Base-by-base conservation (phyloP, 768 basidiomycete genomes). In the Termitomyces sp. region DNA sequence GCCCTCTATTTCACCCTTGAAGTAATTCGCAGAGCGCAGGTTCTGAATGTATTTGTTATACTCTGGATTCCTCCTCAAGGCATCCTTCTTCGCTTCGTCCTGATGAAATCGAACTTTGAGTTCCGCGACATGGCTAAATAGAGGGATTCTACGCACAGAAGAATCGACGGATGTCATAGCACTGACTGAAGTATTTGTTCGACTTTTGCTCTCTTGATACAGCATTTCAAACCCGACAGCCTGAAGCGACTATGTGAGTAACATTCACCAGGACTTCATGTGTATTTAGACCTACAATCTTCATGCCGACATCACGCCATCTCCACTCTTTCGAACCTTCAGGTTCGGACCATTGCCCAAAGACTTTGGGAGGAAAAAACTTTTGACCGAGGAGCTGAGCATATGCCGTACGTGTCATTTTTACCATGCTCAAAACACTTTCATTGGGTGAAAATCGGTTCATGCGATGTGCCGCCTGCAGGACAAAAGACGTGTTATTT, bases 181-280 rank as follows among this genome's bases (percentile, higher is more conserved):
- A 43, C 66, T 61, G 48, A 68, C 73, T 19, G 72, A 60, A 11
- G 61, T 66, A 40, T 77, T 76, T 55, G 73, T 71, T 41, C 82
- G 81, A 46, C 79, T 74, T 69, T 89, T 87, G 57, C 82, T 88
- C 67, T 94, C 94, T 67, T 90, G 86, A 67, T 90, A 98, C 40
- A 97, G 79, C 80, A 98, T 99, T 74, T 99, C 97, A 59, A 98
- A 98, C 1, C 97, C 97, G 60, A 92, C 92, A 2, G 94, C 86
- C 88, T 95, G 65, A 2, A 8, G 44, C 10, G 23, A 28, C 46
- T 28, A 52, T 52, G 53, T 58, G 47, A 46, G n/a, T 64, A 27
- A 50, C 49, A 21, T 55, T 42, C 28, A 32, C 23, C 34, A 25
- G 37, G 37, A 37, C 14, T 43, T 47, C 14, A 23, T 39, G 32